Base-by-base conservation (phyloP, 306 rosid species). In the Acacia acuminata region DNA sequence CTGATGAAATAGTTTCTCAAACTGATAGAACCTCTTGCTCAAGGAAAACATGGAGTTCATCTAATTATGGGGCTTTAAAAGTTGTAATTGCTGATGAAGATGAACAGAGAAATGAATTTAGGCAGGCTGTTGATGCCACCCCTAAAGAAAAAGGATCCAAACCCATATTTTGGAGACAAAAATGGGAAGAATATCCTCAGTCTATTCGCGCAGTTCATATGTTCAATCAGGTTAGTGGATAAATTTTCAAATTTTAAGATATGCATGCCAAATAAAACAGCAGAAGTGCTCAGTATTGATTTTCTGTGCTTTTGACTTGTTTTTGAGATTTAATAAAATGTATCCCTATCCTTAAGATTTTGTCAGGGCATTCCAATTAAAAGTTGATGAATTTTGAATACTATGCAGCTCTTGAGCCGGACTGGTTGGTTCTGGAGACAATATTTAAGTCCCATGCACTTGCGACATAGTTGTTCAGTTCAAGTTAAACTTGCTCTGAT, bases 101-200 rank as follows among this genome's bases (percentile, higher is more conserved):
- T 77, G 94, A 86, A 72, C 84, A 79, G 83, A 82, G 80, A 82
- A 85, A 82, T 85, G 76, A 82, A 55, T 63, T 43, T 61, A 50
- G 56, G 71, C 71, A 74, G 38, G 40, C 78, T 13, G 64, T 84
- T 70, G 92, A 92, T 79, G 88, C 85, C 80, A 88, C 96, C 30
- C 97, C 98, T 42, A 96, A 96, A 91, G 99, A 86, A 73, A 92
- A 87, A 83, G 96, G 96, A 20, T 88, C 85, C 80, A 93, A 84
- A 88, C 83, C 88, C 63, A 73, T 83, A 82, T 88, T 90, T 66
- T 89, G 97, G 98, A 93, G 85, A 85, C 94, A 88, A 88, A 88
- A 79, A 66, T 85, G 65, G 32, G 89, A 87, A 76, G 96, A 89
- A 77, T 83, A 90, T 90, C 89, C 88, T 79, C 92, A 77, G 69